Base-by-base conservation (phyloP, 2,329 filamentous ascomycete species). In the Aspergillus sp. region DNA sequence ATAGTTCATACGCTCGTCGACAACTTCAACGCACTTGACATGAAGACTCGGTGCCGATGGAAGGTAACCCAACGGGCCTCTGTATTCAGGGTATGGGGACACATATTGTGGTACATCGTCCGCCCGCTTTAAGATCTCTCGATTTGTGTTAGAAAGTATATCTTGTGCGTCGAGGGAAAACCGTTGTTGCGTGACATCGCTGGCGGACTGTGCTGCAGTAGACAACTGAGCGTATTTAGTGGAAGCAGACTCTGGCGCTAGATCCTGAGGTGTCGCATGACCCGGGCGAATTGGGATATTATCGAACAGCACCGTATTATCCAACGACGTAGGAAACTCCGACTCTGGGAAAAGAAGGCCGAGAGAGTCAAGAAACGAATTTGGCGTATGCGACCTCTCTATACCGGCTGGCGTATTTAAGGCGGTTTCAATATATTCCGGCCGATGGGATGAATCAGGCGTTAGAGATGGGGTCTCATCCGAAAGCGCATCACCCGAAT, bases 51-150 rank as follows among this genome's bases (percentile, higher is more conserved):
- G 64, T 7, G 62, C 49, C 4, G 65, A 68, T 25, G 61, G 61
- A 41, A 62, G 50, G 44, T 65, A 65, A 2, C 58, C 60, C 20
- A 66, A 44, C 7, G 51, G 50, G 2, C 61, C 60, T 12, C 55
- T 53, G 23, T 56, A 53, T 15, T 41, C 45, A 13, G 61, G 61
- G 48, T 68, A 68, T 6, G 66, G 66, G 1, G 65, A 68, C 5
- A 59, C 45, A 43, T 66, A 64, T 23, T 60, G 48, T 2, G 52
- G 52, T 32, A 53, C 44, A 23, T 55, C 45, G 10, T 46, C 35
- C 9, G 61, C 48, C 10, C 51, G 53, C 37, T 55, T 50, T 43
- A 62, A 47, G 17, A 54, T 48, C 44, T 66, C 61, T 19, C 59
- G 58, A 22, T 41, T 49, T 13, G 55, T 49, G 37, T 45, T 59